Conservation (phyloP, 768 basidiomycete species). For the Leccinum incarnatum region DNA sequence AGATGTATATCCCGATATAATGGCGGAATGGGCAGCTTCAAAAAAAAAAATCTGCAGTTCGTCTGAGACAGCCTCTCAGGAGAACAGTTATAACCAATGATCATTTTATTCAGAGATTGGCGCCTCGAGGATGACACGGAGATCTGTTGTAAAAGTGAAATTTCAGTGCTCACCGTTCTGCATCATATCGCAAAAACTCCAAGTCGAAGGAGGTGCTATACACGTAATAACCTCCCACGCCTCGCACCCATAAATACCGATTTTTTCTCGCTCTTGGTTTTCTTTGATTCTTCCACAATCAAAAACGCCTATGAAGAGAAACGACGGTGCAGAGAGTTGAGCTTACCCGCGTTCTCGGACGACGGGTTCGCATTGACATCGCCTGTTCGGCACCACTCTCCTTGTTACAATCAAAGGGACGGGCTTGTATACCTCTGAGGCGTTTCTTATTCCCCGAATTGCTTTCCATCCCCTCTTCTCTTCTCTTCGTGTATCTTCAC, state of each 20-base stretch:
- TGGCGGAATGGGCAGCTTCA: too few relatives aligned
- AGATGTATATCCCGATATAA: too few relatives aligned
- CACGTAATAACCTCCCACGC: constrained; percentile 18
- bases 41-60: too few relatives aligned
- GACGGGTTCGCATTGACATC: constrained; percentile 54
- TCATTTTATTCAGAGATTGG: too few relatives aligned
- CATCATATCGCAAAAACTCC: too few relatives aligned
- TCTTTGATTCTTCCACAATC: constrained; percentile 46
- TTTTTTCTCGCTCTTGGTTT: not conserved
- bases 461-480: not conserved
- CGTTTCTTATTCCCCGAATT: constrained; percentile 26
- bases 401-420: constrained; percentile 63
- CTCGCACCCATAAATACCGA: not conserved
- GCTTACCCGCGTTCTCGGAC: constrained; percentile 36
- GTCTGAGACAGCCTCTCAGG: too few relatives aligned
- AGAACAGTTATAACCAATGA: too few relatives aligned
- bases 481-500: too few relatives aligned
- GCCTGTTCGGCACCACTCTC: constrained; percentile 60
- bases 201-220: not conserved
- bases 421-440: constrained; percentile 54
- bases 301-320: constrained; percentile 52
- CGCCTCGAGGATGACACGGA: too few relatives aligned
- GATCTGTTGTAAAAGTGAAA: too few relatives aligned
- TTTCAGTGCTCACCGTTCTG: too few relatives aligned
- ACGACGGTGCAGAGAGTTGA: constrained; percentile 57